These are phyloP conservation scores for Cladophialophora bantiana DNA, from an alignment of 2,329 filamentous ascomycete genomes.

Conservation along the genomic window DNA sequence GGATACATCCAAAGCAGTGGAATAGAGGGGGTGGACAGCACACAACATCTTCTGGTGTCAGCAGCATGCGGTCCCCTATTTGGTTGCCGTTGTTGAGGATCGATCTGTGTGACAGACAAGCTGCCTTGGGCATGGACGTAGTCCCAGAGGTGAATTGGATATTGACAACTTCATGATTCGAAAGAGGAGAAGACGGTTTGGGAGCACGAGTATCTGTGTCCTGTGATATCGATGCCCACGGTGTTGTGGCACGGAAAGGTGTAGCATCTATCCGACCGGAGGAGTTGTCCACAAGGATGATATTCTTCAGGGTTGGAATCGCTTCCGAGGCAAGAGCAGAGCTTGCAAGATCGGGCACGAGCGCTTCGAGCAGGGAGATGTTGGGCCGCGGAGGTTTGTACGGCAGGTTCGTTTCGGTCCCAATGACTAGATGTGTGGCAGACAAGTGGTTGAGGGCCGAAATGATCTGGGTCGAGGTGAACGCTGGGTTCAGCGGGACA, in stretches of 20 bases:
- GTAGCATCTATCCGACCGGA: conserved; percentile 58
- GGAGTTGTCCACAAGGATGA: conserved; percentile 84
- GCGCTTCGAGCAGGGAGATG: conserved; percentile 61
- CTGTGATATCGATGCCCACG: conserved; percentile 56
- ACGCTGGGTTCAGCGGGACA: conserved; percentile 91
- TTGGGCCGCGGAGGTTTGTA: conserved; percentile 68
- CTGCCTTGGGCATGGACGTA: conserved; percentile 87
- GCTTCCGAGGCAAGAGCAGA: conserved; percentile 59
- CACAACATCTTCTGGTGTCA: conserved; percentile 74
- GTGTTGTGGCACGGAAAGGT: conserved; percentile 52
- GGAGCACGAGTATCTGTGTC: conserved; percentile 49
- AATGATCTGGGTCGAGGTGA: conserved; percentile 79
- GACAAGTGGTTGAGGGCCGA: conserved; percentile 79
- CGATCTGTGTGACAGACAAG: conserved; percentile 82
- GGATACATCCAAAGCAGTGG: conserved; percentile 84
- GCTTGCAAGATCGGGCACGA: conserved; percentile 58
- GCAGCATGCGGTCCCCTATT: conserved; percentile 84
- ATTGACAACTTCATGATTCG: conserved; percentile 75
- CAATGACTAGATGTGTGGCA: conserved; percentile 77
- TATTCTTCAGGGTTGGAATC: conserved; percentile 72
- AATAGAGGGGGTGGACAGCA: conserved; percentile 67
- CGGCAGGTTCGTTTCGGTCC: conserved; percentile 84
- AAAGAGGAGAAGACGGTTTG: conserved; percentile 55
- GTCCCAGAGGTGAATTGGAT: conserved; percentile 99
- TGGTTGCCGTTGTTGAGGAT: conserved; percentile 91